These are phyloP conservation scores for Neurospora cerealis DNA, from an alignment of 495 filamentous ascomycete species.

Conservation along the genomic window DNA sequence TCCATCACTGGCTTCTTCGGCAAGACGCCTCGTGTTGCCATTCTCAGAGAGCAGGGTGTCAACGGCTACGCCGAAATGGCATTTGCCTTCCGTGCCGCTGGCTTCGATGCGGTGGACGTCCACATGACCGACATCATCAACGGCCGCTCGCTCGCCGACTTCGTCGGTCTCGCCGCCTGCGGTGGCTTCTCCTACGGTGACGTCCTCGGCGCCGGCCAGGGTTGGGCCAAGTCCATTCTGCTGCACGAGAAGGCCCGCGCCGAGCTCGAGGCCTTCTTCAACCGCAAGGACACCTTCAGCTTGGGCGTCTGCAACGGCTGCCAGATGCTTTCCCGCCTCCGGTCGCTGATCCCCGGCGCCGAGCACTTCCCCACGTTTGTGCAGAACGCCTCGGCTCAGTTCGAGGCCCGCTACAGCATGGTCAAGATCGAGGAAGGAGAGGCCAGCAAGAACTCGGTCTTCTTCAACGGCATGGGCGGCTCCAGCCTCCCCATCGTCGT, in stretches of 20 bases:
- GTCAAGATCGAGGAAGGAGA: slow-evolving; percentile 61
- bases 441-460: slow-evolving; percentile 57
- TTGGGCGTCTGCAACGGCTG: slow-evolving; percentile 97
- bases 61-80: slow-evolving; percentile 96
- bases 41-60: slow-evolving; percentile 88
- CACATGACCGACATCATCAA: slow-evolving; percentile 94
- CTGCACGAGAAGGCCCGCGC: slow-evolving; percentile 65
- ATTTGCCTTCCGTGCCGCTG: slow-evolving; percentile 85
- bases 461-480: slow-evolving; percentile 85
- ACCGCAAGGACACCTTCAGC: slow-evolving; percentile 79
- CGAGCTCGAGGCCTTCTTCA: slow-evolving; percentile 80
- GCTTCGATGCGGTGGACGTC: slow-evolving; percentile 85
- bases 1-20: slow-evolving; percentile 59
- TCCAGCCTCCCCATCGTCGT: slow-evolving; percentile 77
- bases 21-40: slow-evolving; percentile 77
- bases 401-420: slow-evolving; percentile 86
- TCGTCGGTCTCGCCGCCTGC: slow-evolving; percentile 82
- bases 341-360: slow-evolving; percentile 77
- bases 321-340: slow-evolving; percentile 82
- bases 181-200: slow-evolving; percentile 98
- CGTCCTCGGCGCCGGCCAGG: slow-evolving; percentile 85
- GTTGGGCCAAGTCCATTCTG: slow-evolving; percentile 93
- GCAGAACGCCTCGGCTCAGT: slow-evolving; percentile 78
- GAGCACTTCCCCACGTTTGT: slow-evolving; percentile 81
- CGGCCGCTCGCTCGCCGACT: slow-evolving; percentile 66